Percentiles rank a stretch among this genome's conserved stretches.
These are phyloP conservation scores for Mycoemilia scoparia DNA, from an alignment of 192 early-diverging fungal genomes.

Conservation along the genomic window DNA sequence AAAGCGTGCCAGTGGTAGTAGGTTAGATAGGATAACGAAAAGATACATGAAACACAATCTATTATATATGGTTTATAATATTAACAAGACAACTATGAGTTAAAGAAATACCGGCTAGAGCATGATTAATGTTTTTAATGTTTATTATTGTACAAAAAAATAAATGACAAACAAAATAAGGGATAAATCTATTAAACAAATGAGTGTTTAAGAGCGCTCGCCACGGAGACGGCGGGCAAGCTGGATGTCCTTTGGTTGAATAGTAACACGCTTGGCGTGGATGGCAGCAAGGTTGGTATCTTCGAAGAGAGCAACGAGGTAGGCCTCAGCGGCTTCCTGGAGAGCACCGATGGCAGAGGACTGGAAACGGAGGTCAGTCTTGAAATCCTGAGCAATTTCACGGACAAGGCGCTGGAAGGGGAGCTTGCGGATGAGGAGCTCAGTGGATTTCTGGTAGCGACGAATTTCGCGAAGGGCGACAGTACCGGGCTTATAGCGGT, in stretches of 20 bases:
- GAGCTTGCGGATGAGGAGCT: slow-evolving; percentile 82
- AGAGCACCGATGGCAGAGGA: slow-evolving; percentile 83
- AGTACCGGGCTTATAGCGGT: slow-evolving; percentile 76
- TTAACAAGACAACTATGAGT: too few species aligned
- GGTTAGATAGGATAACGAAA: too few species aligned
- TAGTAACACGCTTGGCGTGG: slow-evolving; percentile 99
- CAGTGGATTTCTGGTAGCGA: slow-evolving; percentile 91
- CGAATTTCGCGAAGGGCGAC: slow-evolving; percentile 85
- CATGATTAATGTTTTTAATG: too few species aligned
- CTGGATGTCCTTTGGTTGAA: slow-evolving; percentile 99
- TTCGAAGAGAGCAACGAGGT: slow-evolving; percentile 61
- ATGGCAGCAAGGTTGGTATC: slow-evolving; percentile 95
- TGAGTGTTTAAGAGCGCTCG: slow-evolving; percentile 70
- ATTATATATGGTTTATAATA: too few species aligned
- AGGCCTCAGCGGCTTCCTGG: slow-evolving; percentile 82
- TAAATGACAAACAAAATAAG: slow-evolving; percentile 1
- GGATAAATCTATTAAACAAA: too few species aligned
- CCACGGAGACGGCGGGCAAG: slow-evolving; percentile 89
- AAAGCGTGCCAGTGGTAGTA: too few species aligned
- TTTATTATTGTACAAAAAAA: background rate
- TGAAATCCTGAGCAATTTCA: slow-evolving; percentile 99
- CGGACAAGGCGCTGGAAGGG: slow-evolving; percentile 93
- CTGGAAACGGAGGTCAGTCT: slow-evolving; percentile 96
- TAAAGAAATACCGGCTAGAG: too few species aligned
- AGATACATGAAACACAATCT: too few species aligned